Base-by-base conservation (phyloP, 2,329 filamentous ascomycete genomes). In the Pseudogymnoascus sp. region DNA sequence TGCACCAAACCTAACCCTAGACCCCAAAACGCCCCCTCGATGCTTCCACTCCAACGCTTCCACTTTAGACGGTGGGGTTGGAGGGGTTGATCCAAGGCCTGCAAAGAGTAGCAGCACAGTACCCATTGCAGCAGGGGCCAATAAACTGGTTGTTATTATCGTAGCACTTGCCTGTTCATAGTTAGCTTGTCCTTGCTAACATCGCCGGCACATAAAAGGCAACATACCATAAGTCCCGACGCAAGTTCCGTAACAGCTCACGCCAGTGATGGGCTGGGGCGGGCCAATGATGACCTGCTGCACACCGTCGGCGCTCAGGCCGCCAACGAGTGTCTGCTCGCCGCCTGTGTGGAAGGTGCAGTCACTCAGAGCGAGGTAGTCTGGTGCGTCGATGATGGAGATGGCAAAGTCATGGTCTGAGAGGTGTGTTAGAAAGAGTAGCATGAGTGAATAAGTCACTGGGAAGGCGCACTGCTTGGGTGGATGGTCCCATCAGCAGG, bases 281-380 rank as follows among this genome's bases (percentile, higher is more conserved):
- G 79, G 79, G 0, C 77, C 76, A 23, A 82, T 73, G 7, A 75
- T 69, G 21, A 82, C 72, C 29, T 57, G 51, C 16, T 57, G 51
- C 14, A 73, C 66, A 8, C 76, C 76, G 2, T 66, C 63, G 31
- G 69, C 70, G 66, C 75, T 71, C 62, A 69, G 70, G 62, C 70
- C 69, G 21, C 70, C 71, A 4, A 78, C 71, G 0, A 75, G 69
- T 67, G 74, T 71, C 5, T 57, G 51, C 5, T 71, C 64, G 18
- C 67, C 70, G 6, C 70, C 64, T 0, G 77, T 79, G 63, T 74
- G 69, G 71, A 82, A 81, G n/a, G 70, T 74, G 72, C 80, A 82
- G 62, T 76, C 69, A 14, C 61, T 60, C 65, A 73, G 69, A 64
- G 78, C 78, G 67, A 77, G 73, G 72, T 78, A 81, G 72, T 78